A percentile compares a stretch with the other conserved stretches of the same genome.
These are phyloP conservation scores for Hymenoscyphus repandus DNA, from an alignment of 2,329 filamentous ascomycete species.

Conservation along the genomic window DNA sequence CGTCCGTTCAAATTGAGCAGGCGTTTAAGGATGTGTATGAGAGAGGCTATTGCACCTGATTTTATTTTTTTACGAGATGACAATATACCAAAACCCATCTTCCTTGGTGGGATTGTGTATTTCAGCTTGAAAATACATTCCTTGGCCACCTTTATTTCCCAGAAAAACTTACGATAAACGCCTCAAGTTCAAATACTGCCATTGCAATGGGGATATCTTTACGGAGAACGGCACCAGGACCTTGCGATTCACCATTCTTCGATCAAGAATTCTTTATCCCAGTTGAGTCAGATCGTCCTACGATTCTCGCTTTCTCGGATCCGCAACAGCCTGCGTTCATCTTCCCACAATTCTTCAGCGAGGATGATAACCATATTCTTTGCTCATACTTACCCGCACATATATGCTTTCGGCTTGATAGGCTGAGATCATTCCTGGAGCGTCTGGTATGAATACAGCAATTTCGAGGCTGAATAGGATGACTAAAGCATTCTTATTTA, in stretches of 20 bases:
- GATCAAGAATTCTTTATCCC: conserved; percentile 19
- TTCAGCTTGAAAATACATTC: conserved; percentile 15
- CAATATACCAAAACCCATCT: conserved; percentile 12
- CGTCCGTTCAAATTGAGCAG: conserved; percentile 23
- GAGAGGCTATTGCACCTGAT: conserved; percentile 27
- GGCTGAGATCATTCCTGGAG: conserved; percentile 29
- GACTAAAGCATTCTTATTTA: conserved; percentile 2
- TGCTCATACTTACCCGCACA: conserved; percentile 29
- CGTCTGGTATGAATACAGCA: conserved; percentile 18
- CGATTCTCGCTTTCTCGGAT: conserved; percentile 13
- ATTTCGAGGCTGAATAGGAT: conserved; percentile 16
- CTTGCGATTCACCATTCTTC: conserved; percentile 23
- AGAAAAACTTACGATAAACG: conserved; percentile 16
- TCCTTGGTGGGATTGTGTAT: conserved; percentile 14
- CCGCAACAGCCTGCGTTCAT: conserved; percentile 13
- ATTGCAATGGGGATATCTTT: conserved; percentile 20
- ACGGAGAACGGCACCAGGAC: conserved; percentile 15
- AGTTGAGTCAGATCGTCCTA: conserved; percentile 21
- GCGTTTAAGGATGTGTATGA: conserved; percentile 25
- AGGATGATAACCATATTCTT: conserved; percentile 17
- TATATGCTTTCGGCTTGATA: conserved; percentile 31
- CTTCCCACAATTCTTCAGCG: conserved; percentile 11
- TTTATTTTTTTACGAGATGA: conserved; percentile 19
- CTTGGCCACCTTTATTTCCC: conserved; percentile 22
- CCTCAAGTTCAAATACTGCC: conserved; percentile 21